phyloP scores from a whole-genome alignment of 2,329 filamentous ascomycete species.

The Lasiodiplodia citricola region DNA sequence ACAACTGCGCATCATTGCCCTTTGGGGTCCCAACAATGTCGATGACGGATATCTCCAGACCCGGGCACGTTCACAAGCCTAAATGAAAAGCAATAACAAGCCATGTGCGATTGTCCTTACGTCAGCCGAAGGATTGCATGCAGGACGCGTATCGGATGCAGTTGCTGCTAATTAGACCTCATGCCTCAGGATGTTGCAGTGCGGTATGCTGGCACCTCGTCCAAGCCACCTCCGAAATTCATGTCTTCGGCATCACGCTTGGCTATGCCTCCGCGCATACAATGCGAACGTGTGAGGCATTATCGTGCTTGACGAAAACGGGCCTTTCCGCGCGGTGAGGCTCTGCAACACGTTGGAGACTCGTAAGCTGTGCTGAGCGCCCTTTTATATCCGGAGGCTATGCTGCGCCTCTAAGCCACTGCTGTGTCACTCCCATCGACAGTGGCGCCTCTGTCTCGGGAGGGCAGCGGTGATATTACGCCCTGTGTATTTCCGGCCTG shows the following conservation, averaged over 20 bases:
- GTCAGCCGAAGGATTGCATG: constrained; percentile 6
- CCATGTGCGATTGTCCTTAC: not conserved
- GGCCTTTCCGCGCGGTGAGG: not conserved
- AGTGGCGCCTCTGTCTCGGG: not conserved
- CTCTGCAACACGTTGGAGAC: not conserved
- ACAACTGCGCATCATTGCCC: not conserved
- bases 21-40: not conserved
- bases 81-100: not conserved
- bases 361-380: not conserved
- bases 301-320: not conserved
- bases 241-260: not conserved
- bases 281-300: not conserved
- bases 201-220: not conserved
- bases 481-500: not conserved
- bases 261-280: not conserved
- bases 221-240: not conserved
- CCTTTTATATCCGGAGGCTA: not conserved
- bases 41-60: not conserved
- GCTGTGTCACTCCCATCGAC: not conserved
- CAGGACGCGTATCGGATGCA: not conserved
- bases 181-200: not conserved
- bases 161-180: not conserved
- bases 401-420: not conserved
- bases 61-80: not conserved
- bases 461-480: not conserved